A percentile compares a stretch with the other conserved stretches of the same genome.
Conservation (phyloP, 257 asterid genomes). For the Plantago ovata region DNA sequence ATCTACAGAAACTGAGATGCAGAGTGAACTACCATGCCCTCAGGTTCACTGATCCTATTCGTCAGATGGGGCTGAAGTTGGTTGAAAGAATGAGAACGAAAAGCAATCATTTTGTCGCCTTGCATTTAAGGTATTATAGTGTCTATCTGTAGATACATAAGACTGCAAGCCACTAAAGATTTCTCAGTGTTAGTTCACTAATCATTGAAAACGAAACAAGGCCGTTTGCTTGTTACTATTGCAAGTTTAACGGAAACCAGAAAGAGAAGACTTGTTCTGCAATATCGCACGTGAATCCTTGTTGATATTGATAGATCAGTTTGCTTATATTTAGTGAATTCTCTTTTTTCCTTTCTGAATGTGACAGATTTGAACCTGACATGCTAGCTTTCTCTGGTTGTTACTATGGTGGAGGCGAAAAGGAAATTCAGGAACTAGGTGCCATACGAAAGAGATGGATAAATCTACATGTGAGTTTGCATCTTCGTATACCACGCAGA, state of each 20-base stretch:
- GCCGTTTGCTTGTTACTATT: too few species aligned
- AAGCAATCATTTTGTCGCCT: conserved; percentile 35
- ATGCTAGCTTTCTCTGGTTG: conserved; percentile 88
- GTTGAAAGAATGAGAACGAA: conserved; percentile 37
- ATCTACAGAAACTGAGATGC: conserved; percentile 72
- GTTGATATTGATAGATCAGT: too few species aligned
- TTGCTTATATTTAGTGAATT: too few species aligned
- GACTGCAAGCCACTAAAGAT: too few species aligned
- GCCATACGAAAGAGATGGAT: conserved; percentile 65
- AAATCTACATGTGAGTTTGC: conserved; percentile 49
- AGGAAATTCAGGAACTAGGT: conserved; percentile 46
- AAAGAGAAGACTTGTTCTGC: neutral
- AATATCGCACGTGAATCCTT: too few species aligned
- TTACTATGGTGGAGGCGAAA: conserved; percentile 64
- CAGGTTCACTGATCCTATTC: conserved; percentile 38
- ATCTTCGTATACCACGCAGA: neutral
- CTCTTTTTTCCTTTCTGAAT: neutral
- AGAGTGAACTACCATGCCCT: conserved; percentile 71
- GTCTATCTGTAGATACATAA: neutral
- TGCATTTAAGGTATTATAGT: conserved; percentile 40
- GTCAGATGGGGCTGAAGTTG: conserved; percentile 37
- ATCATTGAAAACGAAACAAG: too few species aligned
- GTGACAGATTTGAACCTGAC: conserved; percentile 66
- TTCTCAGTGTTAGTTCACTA: too few species aligned
- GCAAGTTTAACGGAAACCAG: too few species aligned